Base-by-base conservation (phyloP, 1,139 yeast genomes). In the Scheffersomyces insectosa region DNA sequence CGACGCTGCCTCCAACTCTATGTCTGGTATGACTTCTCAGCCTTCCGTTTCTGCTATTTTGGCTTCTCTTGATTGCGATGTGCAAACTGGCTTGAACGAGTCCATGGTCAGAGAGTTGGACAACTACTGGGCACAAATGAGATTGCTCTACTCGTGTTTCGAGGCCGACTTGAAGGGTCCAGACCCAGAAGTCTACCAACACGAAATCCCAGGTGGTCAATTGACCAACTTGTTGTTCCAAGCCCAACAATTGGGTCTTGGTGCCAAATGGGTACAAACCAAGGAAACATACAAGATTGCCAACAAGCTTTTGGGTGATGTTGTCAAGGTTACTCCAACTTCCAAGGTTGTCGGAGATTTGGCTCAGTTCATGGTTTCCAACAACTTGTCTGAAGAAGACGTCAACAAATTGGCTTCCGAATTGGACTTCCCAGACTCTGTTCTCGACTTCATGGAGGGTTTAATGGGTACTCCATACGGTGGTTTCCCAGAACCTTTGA, bases 171-270 rank as follows among this genome's bases (percentile, higher is more conserved):
- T 93, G 68, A 95, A 93, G 79, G 99, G 99, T 43, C 99, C 99
- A 47, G 99, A 93, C 70, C 98, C 99, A 55, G 99, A 93, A 70
- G 99, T 93, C 43, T 93, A 93, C 69, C 84, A 84, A 56, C 99
- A 93, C 73, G 99, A 93, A 77, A 93, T 93, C 55, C 99, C 99
- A 42, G 99, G 99, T 75, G 99, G 99, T 54, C 99, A 93, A 75
- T 82, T 93, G 68, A 93, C 99, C 54, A 95, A 93, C 76, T 78
- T 93, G 70, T 73, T 93, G 57, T 95, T 93, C 95, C 99, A 93
- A 75, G 99, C 99, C 45, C 96, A 90, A 72, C 99, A 93, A 73
- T 89, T 93, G 62, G 99, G 99, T 48, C 79, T 93, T 52, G 99
- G 99, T 55, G 84, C 88, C 53, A 90, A 87, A 72, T 93, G 99